These are phyloP conservation scores for Psilocybe cubensis DNA, from an alignment of 768 basidiomycete species.

Conservation along the genomic window DNA sequence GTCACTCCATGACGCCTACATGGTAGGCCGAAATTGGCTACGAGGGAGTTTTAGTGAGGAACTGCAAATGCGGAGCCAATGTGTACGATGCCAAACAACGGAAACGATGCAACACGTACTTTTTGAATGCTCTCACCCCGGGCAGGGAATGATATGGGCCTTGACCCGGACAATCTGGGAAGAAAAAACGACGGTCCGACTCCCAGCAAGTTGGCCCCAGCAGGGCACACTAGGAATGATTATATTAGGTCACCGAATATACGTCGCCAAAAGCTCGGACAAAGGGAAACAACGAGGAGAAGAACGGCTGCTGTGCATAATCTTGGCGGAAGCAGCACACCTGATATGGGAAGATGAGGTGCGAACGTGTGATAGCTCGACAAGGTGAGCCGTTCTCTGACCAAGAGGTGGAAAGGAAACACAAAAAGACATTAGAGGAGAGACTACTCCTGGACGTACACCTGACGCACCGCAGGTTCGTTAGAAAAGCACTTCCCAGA, in stretches of 20 bases:
- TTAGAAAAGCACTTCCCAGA: neutral
- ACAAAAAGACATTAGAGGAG: neutral
- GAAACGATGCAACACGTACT: constrained; percentile 5
- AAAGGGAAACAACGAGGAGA: neutral
- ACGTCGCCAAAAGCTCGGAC: neutral
- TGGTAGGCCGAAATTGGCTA: constrained; percentile 1
- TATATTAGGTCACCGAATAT: neutral
- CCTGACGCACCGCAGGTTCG: neutral
- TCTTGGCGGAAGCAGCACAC: neutral
- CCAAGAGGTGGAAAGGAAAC: neutral
- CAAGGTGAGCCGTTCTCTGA: neutral
- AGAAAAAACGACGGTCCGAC: neutral
- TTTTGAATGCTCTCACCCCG: neutral
- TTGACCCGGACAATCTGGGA: neutral
- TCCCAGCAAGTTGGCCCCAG: neutral
- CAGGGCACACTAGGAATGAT: neutral
- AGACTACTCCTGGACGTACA: neutral
- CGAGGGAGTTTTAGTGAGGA: neutral
- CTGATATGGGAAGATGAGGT: neutral
- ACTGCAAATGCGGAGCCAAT: neutral
- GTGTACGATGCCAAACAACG: neutral
- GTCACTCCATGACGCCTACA: constrained; percentile 2
- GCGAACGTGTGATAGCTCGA: neutral
- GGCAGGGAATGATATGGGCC: neutral
- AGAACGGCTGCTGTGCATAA: neutral